Percentiles rank a stretch among this genome's conserved stretches.
Conservation (phyloP, 768 basidiomycete species). For the Mycena kentingensis region DNA sequence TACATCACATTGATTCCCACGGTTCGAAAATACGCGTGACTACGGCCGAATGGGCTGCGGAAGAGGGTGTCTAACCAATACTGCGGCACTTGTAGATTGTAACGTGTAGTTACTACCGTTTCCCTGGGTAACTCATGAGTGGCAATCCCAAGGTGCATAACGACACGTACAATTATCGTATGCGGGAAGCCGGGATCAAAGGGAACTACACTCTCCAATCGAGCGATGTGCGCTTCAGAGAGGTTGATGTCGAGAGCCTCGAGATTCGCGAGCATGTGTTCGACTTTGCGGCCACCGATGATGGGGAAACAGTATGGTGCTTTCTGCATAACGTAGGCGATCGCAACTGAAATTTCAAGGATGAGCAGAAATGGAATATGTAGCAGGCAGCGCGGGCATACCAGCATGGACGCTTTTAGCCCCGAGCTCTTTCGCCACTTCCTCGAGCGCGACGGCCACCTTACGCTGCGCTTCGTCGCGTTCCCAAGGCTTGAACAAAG, state of each 20-base stretch:
- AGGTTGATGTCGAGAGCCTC: constrained; percentile 50
- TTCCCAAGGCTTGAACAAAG: constrained; percentile 28
- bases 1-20: no score
- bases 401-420: constrained; percentile 12
- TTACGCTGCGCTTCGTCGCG: constrained; percentile 35
- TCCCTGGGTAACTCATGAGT: no score
- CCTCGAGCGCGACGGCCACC: constrained; percentile 37
- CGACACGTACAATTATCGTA: constrained; percentile 36
- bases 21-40: no score
- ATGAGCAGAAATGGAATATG: no score
- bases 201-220: constrained; percentile 41
- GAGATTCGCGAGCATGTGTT: constrained; percentile 52
- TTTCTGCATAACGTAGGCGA: constrained; percentile 58
- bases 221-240: constrained; percentile 45
- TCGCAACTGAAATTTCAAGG: no score
- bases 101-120: no score
- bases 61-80: no score
- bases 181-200: constrained; percentile 52
- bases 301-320: no score
- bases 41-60: no score
- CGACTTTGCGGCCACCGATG: constrained; percentile 52
- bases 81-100: no score
- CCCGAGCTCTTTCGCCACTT: constrained; percentile 42
- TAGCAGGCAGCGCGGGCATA: no score
- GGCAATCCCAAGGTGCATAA: no score